These are phyloP conservation scores for Anaeromyces robustus DNA, from an alignment of 192 early-diverging fungal species.

Conservation along the genomic window DNA sequence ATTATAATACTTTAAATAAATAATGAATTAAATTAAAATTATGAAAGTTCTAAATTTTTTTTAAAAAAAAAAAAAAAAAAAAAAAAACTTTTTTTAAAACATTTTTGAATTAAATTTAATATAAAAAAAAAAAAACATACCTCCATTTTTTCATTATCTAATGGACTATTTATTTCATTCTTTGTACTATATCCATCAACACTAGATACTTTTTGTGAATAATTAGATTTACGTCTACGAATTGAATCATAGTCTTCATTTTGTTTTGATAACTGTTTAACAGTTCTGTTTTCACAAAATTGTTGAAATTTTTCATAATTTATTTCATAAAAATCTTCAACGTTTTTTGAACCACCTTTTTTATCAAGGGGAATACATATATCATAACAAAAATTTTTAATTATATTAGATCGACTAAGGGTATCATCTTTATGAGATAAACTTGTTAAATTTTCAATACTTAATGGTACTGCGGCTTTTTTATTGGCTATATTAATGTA, in stretches of 20 bases:
- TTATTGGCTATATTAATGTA: neutral
- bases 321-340: neutral
- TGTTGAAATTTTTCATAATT: neutral
- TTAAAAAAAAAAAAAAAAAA: too few species aligned
- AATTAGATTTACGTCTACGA: neutral
- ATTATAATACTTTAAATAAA: too few species aligned
- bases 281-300: neutral
- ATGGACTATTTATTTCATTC: too few species aligned
- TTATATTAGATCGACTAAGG: neutral
- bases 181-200: too few species aligned
- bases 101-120: too few species aligned
- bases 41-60: too few species aligned
- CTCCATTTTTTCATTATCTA: too few species aligned
- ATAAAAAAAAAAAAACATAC: too few species aligned
- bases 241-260: neutral
- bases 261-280: neutral
- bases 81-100: too few species aligned
- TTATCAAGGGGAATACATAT: neutral
- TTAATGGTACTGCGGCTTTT: neutral
- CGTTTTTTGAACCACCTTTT: neutral
- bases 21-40: too few species aligned
- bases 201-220: too few species aligned
- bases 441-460: neutral
- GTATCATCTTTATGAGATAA: neutral
- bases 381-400: neutral